Evolutionary conservation across 2,329 filamentous ascomycete genomes (phyloP).

Genomic region (Dothideomycetes sp.): DNA sequence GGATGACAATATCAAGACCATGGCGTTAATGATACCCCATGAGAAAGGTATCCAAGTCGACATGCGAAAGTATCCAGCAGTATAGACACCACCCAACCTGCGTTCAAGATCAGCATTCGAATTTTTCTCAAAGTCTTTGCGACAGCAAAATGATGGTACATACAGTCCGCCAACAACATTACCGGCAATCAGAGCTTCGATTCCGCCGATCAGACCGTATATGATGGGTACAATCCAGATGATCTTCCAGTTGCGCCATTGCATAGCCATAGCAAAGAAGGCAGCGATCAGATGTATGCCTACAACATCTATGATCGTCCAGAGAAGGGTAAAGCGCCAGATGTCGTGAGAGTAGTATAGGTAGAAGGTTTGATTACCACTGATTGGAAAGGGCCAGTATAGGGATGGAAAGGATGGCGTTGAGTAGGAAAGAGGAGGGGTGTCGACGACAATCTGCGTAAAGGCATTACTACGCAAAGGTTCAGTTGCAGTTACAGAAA

Average conservation of each 20-base stretch:
- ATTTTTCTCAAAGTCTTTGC: conserved; percentile 15
- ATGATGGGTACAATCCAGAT: conserved; percentile 65
- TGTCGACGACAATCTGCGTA: conserved; percentile 36
- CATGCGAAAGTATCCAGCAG: conserved; percentile 77
- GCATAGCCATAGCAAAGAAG: conserved; percentile 61
- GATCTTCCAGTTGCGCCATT: conserved; percentile 47
- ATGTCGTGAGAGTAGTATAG: conserved; percentile 71
- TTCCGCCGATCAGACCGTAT: conserved; percentile 61
- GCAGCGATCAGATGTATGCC: conserved; percentile 66
- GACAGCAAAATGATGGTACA: conserved; percentile 11
- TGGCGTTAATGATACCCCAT: conserved; percentile 76
- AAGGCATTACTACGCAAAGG: conserved; percentile 22
- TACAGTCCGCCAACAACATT: conserved; percentile 74
- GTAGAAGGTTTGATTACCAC: conserved; percentile 48
- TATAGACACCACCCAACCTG: conserved; percentile 71
- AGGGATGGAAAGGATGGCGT: conserved; percentile 72
- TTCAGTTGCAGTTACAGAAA: neutral
- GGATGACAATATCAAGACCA: conserved; percentile 75
- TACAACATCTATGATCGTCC: conserved; percentile 73
- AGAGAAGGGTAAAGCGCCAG: conserved; percentile 78
- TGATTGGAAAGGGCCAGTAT: conserved; percentile 59
- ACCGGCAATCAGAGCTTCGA: conserved; percentile 71
- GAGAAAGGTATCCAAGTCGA: conserved; percentile 89
- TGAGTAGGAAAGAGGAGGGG: conserved; percentile 50
- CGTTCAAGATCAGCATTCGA: conserved; percentile 10